Percentiles rank a stretch among this genome's conserved stretches.
phyloP scores from a whole-genome alignment of 164 flowering plant species.

The Vitis cinerea region DNA sequence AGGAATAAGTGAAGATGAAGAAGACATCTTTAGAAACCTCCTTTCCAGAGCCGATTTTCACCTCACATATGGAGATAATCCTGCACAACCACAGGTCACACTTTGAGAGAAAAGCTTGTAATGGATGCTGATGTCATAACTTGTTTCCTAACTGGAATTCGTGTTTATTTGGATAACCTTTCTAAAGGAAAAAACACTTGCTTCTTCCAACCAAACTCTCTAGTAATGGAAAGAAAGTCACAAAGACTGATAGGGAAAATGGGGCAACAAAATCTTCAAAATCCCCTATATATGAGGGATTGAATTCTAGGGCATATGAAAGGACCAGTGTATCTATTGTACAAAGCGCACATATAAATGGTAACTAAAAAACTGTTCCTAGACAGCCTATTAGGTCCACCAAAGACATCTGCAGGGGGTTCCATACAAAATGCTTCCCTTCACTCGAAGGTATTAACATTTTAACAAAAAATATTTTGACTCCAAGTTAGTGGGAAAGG shows the following conservation, averaged over 20 bases:
- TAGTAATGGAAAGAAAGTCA: conserved; percentile 57
- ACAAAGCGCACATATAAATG: conserved; percentile 65
- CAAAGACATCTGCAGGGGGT: conserved; percentile 67
- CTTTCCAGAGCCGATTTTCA: conserved; percentile 97
- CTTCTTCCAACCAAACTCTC: conserved; percentile 96
- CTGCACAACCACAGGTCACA: conserved; percentile 91
- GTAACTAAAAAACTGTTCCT: conserved; percentile 44
- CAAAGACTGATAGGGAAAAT: conserved; percentile 55
- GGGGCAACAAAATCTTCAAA: conserved; percentile 43
- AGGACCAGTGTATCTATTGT: conserved; percentile 53
- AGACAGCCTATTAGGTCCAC: conserved; percentile 61
- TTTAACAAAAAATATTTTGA: too few species aligned
- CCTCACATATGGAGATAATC: conserved; percentile 89
- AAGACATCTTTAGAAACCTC: conserved; percentile 90
- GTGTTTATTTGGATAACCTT: conserved; percentile 99
- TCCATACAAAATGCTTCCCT: conserved; percentile 53
- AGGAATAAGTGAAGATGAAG: conserved; percentile 97
- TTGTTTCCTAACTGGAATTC: conserved; percentile 94
- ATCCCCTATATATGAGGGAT: conserved; percentile 41
- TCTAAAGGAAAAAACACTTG: conserved; percentile 84
- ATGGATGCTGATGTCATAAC: conserved; percentile 99
- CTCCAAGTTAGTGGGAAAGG: too few species aligned
- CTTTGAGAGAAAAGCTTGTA: conserved; percentile 87
- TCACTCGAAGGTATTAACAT: conserved; percentile 65
- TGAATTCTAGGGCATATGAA: conserved; percentile 42